Evolutionary conservation across 352 stramenopile genomes (phyloP), one percentile per base, ranked within the genome.

Genomic region (Phytophthora cajani): DNA sequence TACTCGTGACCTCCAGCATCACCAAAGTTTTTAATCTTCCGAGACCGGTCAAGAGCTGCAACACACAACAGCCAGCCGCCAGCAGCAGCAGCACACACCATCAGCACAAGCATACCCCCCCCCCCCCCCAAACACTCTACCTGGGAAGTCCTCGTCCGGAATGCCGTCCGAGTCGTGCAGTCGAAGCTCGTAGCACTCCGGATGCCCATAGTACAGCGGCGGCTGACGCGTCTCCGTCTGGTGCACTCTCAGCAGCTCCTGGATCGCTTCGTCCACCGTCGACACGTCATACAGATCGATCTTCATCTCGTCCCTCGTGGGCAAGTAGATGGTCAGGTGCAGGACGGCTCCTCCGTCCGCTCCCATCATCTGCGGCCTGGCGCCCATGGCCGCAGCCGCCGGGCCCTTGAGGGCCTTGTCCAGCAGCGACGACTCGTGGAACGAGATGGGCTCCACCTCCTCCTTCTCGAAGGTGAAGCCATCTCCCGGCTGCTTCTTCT

Each of bases 1-100:
- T 94, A 97, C 56, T 95, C 88, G 51, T 97, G 89, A 5, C 87
- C 88, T 0, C 88, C 89, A 33, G 88, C 88, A 61, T 96, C 89
- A n/a, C 89, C 89, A 79, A 97, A 95, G 72, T 95, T 95, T 71
- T 97, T 97, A 63, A 97, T 97, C 70, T 94, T 95, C 8, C 89
- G 76, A 6, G 88, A 95, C 14, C 88, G 82, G 58, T 97, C 88
- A 14, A 97, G 69, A 4, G 89, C 89, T 94, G 54, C 21, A 70
- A 33, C 21, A 40, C 36, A 44, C 38, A 44, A n/a, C 30, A 44
- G 2, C 38, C 38, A 44, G 11, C 36, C 10, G 30, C 9, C 7
- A 33, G 14, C 27, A 64, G 32, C 21, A 23, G 14, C 27, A 64
- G 32, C 40, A 30, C 27, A 61, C 14, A 57, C 44, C 4, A 30